A percentile compares a stretch with the other conserved stretches of the same genome.
These are phyloP conservation scores for Cryphonectria japonica DNA, from an alignment of 2,329 filamentous ascomycete species.

Conservation along the genomic window DNA sequence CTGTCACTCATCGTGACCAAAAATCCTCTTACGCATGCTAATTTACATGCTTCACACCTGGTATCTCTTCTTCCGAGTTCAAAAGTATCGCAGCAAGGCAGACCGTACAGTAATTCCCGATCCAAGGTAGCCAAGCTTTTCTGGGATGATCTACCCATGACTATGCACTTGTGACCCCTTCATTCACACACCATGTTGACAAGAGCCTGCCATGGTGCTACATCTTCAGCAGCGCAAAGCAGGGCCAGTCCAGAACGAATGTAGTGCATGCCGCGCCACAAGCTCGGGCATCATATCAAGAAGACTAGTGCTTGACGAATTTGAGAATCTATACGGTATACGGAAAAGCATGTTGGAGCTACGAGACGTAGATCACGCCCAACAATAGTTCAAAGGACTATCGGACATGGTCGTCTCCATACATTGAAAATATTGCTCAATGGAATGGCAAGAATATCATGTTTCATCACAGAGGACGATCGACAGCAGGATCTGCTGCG, in stretches of 20 bases:
- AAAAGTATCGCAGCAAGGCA: background rate
- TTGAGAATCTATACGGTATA: background rate
- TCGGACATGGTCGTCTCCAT: background rate
- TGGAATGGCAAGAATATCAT: background rate
- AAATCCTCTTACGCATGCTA: background rate
- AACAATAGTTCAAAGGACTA: background rate
- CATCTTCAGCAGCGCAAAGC: background rate
- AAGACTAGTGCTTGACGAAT: background rate
- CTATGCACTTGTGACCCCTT: background rate
- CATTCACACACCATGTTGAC: background rate
- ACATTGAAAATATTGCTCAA: background rate
- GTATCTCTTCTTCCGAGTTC: background rate
- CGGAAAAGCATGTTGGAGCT: background rate
- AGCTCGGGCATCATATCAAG: background rate
- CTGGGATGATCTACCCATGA: background rate
- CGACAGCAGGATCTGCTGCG: background rate
- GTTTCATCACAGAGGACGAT: background rate
- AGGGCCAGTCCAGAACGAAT: background rate
- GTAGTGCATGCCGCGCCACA: background rate
- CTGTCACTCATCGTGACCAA: background rate
- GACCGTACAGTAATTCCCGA: background rate
- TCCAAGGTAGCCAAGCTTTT: background rate
- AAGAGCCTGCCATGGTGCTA: background rate
- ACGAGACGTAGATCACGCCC: background rate
- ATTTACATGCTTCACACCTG: background rate